Percentiles rank a stretch among this genome's conserved stretches.
Conservation (phyloP, 129 eudicot genomes). For the Oenanthe sinensis region DNA sequence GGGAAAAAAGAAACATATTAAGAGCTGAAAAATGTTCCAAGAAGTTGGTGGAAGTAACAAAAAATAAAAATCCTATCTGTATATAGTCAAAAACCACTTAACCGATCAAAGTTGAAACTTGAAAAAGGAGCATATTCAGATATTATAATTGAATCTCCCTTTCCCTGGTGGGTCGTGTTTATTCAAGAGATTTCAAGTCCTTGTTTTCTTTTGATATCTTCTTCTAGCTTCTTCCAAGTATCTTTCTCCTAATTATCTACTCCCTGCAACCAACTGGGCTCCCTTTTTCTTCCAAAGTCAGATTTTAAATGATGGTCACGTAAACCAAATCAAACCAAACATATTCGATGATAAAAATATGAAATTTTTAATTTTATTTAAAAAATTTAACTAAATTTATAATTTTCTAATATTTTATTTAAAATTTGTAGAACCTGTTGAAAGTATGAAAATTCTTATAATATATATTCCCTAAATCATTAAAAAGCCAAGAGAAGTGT, state of each 20-base stretch:
- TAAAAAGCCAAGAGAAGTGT: not conserved
- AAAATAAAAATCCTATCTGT: not conserved
- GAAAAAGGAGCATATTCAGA: not conserved
- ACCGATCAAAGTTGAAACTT: not conserved
- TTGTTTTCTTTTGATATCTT: no score
- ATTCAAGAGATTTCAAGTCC: no score
- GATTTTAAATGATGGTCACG: not conserved
- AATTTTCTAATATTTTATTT: no score
- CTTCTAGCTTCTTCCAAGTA: constrained; percentile 21
- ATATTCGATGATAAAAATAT: not conserved
- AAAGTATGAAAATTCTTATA: no score
- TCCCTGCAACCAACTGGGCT: not conserved
- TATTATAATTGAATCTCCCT: constrained; percentile 1
- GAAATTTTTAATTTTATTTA: no score
- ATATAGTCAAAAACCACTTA: not conserved
- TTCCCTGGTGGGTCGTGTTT: constrained; percentile 2
- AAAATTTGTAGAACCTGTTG: no score
- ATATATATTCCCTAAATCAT: no score
- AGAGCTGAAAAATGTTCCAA: not conserved
- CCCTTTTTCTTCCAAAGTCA: not conserved
- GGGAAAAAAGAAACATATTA: not conserved
- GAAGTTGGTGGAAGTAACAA: constrained; percentile 2
- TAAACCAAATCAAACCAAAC: not conserved
- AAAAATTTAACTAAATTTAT: no score
- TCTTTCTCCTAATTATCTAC: constrained; percentile 13